Evolutionary conservation across 306 rosid species (phyloP), one percentile per base, ranked within the genome.

Genomic region (Malus asiatica): DNA sequence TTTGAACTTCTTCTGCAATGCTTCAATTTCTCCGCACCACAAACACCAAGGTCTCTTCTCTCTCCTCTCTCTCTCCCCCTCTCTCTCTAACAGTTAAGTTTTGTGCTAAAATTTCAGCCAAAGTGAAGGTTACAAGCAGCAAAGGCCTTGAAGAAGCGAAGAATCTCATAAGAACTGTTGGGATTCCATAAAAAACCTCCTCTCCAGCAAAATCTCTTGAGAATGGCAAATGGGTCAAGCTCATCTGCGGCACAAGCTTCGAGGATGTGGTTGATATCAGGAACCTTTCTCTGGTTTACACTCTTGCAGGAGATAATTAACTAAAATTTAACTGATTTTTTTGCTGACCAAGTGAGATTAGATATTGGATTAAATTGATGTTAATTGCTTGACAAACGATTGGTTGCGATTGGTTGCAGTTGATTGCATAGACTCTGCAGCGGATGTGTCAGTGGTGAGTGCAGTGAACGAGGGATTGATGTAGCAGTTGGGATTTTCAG

Each of bases 341-440:
- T 4, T 48, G 53, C 19, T 48, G 60, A 9, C 38, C 8, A 30
- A 23, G 22, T 19, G 30, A 35, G 45, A 55, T 8, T 55, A 19
- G 23, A 8, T 10, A 55, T 20, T 55, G 61, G 61, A 9, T n/a
- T n/a, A 7, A 55, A 33, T 19, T 32, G 14, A 60, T 32, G 4
- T 16, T n/a, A 32, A 6, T 30, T 33, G 38, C 38, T 33, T 33
- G 7, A 33, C 38, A 33, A 33, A 5, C 7, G 38, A 33, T 33
- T 33, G 35, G 27, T 25, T 25, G 27, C 27, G 27, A 25, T 25
- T 25, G 29, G 38, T 33, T 33, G 90, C 90, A 93, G 98, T 93
- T 83, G 97, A 93, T 80, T 93, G 98, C 88, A 91, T 93, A 88
- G 98, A 93, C 82, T 93, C 96, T 74, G 98, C 98, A 20, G 96